These are phyloP conservation scores for Globisporangium carolinianum DNA, from an alignment of 352 stramenopile species.

Conservation along the genomic window DNA sequence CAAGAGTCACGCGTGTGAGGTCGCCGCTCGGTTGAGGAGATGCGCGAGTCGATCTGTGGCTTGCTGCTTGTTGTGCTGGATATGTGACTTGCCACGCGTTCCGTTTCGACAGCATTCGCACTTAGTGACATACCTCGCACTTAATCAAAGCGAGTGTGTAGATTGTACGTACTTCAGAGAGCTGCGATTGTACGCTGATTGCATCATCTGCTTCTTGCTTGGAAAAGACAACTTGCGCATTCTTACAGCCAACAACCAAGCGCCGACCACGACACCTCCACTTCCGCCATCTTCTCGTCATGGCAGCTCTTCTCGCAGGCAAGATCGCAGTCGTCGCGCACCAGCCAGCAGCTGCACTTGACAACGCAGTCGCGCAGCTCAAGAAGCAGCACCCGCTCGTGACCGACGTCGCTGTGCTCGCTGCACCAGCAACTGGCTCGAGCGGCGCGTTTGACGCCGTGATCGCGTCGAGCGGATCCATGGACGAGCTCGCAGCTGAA, in stretches of 20 bases:
- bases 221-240: background rate
- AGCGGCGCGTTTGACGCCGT: slow-evolving; percentile 34
- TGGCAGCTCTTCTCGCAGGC: background rate
- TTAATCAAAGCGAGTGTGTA: slow-evolving; percentile 5
- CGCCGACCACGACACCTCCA: background rate
- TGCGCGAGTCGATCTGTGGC: too few species aligned
- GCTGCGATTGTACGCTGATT: background rate
- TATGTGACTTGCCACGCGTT: too few species aligned
- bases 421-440: background rate
- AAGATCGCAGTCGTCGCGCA: background rate
- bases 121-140: background rate
- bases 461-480: slow-evolving; percentile 52
- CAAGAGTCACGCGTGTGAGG: too few species aligned
- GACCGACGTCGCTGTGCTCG: slow-evolving; percentile 10
- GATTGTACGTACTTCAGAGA: background rate
- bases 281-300: background rate
- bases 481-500: slow-evolving; percentile 30
- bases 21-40: background rate
- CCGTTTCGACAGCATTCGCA: background rate
- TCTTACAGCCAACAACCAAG: background rate
- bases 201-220: background rate
- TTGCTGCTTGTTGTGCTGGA: too few species aligned
- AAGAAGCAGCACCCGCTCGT: slow-evolving; percentile 1
- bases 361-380: background rate
- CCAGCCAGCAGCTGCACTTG: background rate